These are phyloP conservation scores for Apiospora kogelbergensis DNA, from an alignment of 2,329 filamentous ascomycete species.

Conservation along the genomic window DNA sequence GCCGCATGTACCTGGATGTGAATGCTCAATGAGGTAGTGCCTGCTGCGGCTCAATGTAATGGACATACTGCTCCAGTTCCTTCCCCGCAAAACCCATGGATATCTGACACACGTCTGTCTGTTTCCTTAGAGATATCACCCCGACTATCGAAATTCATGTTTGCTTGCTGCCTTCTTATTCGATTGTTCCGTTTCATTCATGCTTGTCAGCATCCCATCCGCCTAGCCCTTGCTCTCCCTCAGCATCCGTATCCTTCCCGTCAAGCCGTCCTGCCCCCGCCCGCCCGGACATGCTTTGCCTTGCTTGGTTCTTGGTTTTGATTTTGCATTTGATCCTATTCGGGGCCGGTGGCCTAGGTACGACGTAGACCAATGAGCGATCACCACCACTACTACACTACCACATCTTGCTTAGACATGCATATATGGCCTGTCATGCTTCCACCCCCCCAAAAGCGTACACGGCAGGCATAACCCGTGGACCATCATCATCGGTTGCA, in stretches of 20 bases:
- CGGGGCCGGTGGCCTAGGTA: background rate
- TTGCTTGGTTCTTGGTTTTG: background rate
- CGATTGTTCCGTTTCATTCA: background rate
- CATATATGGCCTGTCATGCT: background rate
- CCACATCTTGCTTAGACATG: background rate
- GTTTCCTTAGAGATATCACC: background rate
- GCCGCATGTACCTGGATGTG: background rate
- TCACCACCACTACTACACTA: background rate
- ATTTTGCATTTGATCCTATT: background rate
- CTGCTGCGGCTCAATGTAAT: constrained; percentile 3
- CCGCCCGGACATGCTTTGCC: background rate
- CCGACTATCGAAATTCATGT: background rate
- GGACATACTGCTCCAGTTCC: background rate
- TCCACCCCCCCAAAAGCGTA: background rate
- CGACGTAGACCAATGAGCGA: background rate
- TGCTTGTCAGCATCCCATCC: background rate
- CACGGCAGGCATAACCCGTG: background rate
- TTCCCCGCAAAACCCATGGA: background rate
- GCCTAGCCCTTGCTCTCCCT: background rate
- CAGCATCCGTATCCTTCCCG: background rate
- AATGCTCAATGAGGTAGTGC: background rate
- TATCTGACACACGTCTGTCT: background rate
- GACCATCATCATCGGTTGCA: background rate
- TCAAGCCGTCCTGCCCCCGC: background rate
- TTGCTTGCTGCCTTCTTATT: background rate